Conservation (phyloP, 345 rosid genomes). For the Bruguiera sexangula region DNA sequence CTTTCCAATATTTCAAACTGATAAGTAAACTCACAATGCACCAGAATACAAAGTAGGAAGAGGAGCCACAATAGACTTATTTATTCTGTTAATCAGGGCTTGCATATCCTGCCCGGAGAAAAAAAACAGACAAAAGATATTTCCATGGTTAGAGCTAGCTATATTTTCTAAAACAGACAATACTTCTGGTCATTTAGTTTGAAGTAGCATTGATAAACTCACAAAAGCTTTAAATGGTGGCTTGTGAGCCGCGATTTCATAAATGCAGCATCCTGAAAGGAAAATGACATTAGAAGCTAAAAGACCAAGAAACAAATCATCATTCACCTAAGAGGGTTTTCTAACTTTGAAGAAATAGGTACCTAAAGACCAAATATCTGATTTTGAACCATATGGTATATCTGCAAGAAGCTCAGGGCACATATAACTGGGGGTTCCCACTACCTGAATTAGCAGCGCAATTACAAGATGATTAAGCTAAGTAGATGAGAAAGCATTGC, state of each 20-base stretch:
- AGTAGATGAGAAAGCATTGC: slow-evolving; percentile 8
- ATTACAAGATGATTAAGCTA: slow-evolving; percentile 3
- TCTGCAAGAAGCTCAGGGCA: slow-evolving; percentile 99
- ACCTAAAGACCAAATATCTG: slow-evolving; percentile 97
- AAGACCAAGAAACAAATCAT: neutral
- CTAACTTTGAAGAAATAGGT: slow-evolving; percentile 10
- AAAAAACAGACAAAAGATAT: neutral
- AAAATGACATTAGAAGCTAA: slow-evolving; percentile 12
- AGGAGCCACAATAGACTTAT: slow-evolving; percentile 91
- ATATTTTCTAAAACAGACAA: neutral
- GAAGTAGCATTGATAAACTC: slow-evolving; percentile 26
- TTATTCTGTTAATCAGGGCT: slow-evolving; percentile 92
- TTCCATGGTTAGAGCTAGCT: neutral
- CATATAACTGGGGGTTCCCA: slow-evolving; percentile 99
- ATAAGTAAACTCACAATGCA: slow-evolving; percentile 63
- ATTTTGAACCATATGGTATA: slow-evolving; percentile 94
- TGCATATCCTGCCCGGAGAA: slow-evolving; percentile 75
- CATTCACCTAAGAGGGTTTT: neutral
- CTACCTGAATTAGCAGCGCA: slow-evolving; percentile 49
- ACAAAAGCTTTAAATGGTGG: slow-evolving; percentile 99
- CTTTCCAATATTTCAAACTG: neutral
- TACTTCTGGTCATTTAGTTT: neutral
- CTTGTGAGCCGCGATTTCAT: slow-evolving; percentile 88
- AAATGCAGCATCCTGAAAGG: slow-evolving; percentile 90
- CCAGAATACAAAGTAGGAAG: slow-evolving; percentile 84